A percentile compares a stretch with the other conserved stretches of the same genome.
Conservation (phyloP, 345 rosid species). For the Aquilaria yunnanensis region DNA sequence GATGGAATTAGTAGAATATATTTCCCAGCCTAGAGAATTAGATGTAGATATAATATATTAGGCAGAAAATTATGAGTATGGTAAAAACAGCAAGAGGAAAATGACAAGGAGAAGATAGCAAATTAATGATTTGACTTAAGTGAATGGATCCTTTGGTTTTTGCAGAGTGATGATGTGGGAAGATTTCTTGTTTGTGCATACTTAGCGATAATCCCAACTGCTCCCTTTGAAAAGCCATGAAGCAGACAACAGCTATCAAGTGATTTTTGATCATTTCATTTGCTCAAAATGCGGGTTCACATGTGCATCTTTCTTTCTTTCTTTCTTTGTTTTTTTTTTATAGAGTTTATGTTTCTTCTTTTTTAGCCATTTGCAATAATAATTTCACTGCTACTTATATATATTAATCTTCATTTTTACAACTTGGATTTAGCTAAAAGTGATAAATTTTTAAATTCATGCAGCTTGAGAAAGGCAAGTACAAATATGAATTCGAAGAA, state of each 20-base stretch:
- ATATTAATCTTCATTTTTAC: too few relatives aligned
- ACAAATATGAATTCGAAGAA: too few relatives aligned
- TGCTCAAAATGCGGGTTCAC: conserved; percentile 50
- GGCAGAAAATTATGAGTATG: neutral
- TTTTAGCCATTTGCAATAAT: too few relatives aligned
- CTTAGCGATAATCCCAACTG: conserved; percentile 33
- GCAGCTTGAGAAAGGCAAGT: too few relatives aligned
- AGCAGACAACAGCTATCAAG: conserved; percentile 36
- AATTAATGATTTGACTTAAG: conserved; percentile 28
- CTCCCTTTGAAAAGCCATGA: conserved; percentile 59
- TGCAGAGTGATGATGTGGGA: conserved; percentile 11
- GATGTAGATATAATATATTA: too few relatives aligned
- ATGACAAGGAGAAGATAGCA: conserved; percentile 22
- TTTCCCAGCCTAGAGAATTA: too few relatives aligned
- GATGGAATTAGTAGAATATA: too few relatives aligned
- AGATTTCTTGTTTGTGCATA: conserved; percentile 14
- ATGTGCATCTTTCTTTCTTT: conserved; percentile 22
- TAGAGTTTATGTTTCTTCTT: too few relatives aligned
- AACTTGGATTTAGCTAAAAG: too few relatives aligned
- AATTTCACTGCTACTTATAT: too few relatives aligned
- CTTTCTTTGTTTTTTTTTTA: too few relatives aligned
- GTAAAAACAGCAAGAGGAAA: neutral
- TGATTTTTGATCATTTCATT: conserved; percentile 17
- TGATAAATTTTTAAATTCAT: too few relatives aligned
- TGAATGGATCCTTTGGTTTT: conserved; percentile 11